phyloP scores from a whole-genome alignment of 805 yeast genomes.

The Yarrowia sp. region DNA sequence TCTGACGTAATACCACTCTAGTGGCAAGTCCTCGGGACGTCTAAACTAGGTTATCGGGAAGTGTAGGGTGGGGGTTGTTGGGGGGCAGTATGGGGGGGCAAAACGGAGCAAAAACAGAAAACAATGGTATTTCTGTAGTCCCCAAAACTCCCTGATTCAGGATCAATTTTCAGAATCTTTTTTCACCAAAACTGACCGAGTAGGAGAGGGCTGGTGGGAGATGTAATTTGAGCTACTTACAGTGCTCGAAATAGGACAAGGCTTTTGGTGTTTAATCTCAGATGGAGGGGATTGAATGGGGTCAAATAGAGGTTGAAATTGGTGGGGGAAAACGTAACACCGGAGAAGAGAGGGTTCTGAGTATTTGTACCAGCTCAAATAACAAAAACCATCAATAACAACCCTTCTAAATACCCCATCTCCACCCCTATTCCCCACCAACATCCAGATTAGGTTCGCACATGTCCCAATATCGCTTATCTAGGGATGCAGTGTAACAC shows the following conservation, averaged over 20 bases:
- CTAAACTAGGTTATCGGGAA: slow-evolving; percentile 3
- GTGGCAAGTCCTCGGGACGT: not conserved
- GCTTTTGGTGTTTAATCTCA: not conserved
- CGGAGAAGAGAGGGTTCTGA: too few relatives aligned
- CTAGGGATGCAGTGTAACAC: slow-evolving; percentile 31
- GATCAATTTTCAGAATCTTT: not conserved
- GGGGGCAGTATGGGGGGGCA: not conserved
- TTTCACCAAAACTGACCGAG: not conserved
- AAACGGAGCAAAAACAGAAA: too few relatives aligned
- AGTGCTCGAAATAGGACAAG: not conserved
- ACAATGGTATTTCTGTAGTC: too few relatives aligned
- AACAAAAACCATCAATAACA: too few relatives aligned
- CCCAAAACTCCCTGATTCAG: not conserved
- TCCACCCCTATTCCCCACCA: slow-evolving; percentile 8
- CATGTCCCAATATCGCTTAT: slow-evolving; percentile 37
- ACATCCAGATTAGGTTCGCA: slow-evolving; percentile 17
- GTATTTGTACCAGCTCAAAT: too few relatives aligned
- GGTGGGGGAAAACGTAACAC: not conserved
- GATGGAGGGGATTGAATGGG: not conserved
- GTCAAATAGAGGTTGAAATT: not conserved
- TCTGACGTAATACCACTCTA: slow-evolving; percentile 2
- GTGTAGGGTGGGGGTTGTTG: not conserved
- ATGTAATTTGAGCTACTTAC: not conserved
- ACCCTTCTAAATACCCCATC: too few relatives aligned
- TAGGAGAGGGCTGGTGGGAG: not conserved